Conservation (phyloP, 805 yeast genomes). For the Clavispora asparagi region DNA sequence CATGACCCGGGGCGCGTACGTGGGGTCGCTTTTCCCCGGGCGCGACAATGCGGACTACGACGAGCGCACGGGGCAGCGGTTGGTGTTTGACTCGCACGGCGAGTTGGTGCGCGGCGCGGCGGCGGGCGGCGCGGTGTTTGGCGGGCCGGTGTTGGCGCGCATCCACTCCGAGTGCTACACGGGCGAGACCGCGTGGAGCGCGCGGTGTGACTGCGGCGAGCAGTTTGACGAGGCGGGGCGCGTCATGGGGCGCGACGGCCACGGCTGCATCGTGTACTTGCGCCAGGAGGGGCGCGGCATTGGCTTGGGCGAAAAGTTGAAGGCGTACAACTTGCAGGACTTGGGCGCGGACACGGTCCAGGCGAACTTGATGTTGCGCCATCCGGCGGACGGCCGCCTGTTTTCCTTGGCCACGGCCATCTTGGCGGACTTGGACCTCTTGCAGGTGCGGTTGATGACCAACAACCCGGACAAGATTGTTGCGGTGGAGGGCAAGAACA, state of each 20-base stretch:
- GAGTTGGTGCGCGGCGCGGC: constrained; percentile 15
- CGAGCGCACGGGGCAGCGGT: constrained; percentile 16
- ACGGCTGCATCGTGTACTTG: constrained; percentile 90
- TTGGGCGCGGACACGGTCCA: constrained; percentile 98
- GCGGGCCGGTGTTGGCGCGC: constrained; percentile 58
- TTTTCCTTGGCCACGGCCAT: constrained; percentile 94
- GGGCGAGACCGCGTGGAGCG: constrained; percentile 99
- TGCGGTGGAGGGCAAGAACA: constrained; percentile 87
- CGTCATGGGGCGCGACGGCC: constrained; percentile 79
- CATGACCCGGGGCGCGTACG: constrained; percentile 98
- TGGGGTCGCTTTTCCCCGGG: constrained; percentile 88
- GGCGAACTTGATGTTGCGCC: constrained; percentile 86
- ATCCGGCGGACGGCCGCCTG: constrained; percentile 97
- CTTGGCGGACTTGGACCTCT: constrained; percentile 71
- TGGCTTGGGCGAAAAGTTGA: constrained; percentile 95
- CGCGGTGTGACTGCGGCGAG: constrained; percentile 98
- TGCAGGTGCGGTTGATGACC: constrained; percentile 71
- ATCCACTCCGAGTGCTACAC: constrained; percentile 98
- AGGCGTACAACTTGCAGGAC: constrained; percentile 95
- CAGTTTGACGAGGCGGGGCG: constrained; percentile 98
- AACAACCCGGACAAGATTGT: constrained; percentile 94
- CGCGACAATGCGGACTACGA: constrained; percentile 65
- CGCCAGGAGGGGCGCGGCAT: constrained; percentile 99
- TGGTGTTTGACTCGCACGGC: constrained; percentile 31
- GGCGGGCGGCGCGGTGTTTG: constrained; percentile 18